These are phyloP conservation scores for Xerophyta viscosa DNA, from an alignment of 106 monocot genomes.

Conservation along the genomic window DNA sequence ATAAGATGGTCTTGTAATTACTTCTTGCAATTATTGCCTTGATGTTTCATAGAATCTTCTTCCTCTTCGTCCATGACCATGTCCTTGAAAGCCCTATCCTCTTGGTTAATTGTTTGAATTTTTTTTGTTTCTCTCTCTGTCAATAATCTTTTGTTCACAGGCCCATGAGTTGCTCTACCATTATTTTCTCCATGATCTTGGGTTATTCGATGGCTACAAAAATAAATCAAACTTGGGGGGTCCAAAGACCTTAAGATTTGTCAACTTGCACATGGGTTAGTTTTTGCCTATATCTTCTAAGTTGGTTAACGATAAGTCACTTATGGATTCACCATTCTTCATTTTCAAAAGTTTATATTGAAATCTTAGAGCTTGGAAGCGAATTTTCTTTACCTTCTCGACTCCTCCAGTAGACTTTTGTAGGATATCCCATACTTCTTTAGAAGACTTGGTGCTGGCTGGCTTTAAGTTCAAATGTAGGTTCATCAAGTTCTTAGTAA, in stretches of 20 bases:
- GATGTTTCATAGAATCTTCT: not conserved
- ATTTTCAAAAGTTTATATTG: too few species aligned
- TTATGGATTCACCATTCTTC: too few species aligned
- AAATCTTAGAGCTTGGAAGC: too few species aligned
- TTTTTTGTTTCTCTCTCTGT: constrained; percentile 2
- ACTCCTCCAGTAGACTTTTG: too few species aligned
- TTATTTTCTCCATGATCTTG: constrained; percentile 14
- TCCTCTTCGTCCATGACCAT: constrained; percentile 3
- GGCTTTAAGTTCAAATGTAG: too few species aligned
- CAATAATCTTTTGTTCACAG: constrained; percentile 15
- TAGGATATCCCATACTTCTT: too few species aligned
- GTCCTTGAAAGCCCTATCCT: too few species aligned
- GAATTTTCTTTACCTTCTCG: too few species aligned
- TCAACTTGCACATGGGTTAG: constrained; percentile 10
- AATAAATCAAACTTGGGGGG: constrained; percentile 17
- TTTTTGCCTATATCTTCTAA: constrained; percentile 10
- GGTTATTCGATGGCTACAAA: constrained; percentile 18
- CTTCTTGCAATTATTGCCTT: not conserved
- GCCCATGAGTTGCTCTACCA: constrained; percentile 18
- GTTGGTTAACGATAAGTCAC: constrained; percentile 7
- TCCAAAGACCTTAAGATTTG: constrained; percentile 11
- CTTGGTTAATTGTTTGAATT: too few species aligned
- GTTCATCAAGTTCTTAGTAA: too few species aligned
- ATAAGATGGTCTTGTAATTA: constrained; percentile 7
- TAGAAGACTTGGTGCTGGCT: too few species aligned